Evolutionary conservation across 495 filamentous ascomycete genomes (phyloP).

Genomic region (Xylaria bambusicola): DNA sequence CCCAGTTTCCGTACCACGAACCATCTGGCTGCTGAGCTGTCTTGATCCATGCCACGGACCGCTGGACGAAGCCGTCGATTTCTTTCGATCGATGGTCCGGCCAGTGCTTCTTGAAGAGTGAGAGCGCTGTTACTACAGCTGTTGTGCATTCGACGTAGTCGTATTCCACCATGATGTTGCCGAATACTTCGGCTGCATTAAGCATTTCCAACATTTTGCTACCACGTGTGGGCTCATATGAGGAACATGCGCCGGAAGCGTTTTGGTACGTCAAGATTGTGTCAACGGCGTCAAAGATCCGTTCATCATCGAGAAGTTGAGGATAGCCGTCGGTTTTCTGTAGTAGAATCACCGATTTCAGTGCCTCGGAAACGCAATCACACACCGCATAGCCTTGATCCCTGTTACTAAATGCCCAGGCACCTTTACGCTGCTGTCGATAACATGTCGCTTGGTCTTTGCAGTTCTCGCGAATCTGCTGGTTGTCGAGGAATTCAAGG

Average conservation of each 20-base stretch:
- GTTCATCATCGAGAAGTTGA: conserved; percentile 66
- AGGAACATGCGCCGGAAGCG: conserved; percentile 80
- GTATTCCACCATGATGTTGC: conserved; percentile 96
- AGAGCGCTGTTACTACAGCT: conserved; percentile 86
- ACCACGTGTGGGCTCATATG: conserved; percentile 82
- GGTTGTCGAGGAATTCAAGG: conserved; percentile 82
- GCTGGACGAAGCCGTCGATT: conserved; percentile 67
- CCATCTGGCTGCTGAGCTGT: conserved; percentile 77
- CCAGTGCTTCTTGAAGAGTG: conserved; percentile 77
- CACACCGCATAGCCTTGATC: conserved; percentile 93
- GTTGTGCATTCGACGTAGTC: conserved; percentile 98
- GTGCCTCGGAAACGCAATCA: conserved; percentile 88
- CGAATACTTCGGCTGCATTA: conserved; percentile 96
- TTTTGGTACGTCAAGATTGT: conserved; percentile 93
- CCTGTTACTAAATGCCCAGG: conserved; percentile 91
- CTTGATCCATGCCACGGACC: conserved; percentile 80
- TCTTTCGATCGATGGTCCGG: conserved; percentile 77
- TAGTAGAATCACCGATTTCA: conserved; percentile 84
- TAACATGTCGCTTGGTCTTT: conserved; percentile 79
- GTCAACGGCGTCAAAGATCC: conserved; percentile 85
- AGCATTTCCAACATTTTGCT: conserved; percentile 77
- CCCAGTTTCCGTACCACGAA: conserved; percentile 96
- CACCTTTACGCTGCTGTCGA: conserved; percentile 88
- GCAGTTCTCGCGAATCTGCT: conserved; percentile 87
- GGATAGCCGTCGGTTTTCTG: conserved; percentile 80